A percentile compares a stretch with the other conserved stretches of the same genome.
These are phyloP conservation scores for Pestalotiopsis sp. DNA, from an alignment of 2,329 filamentous ascomycete species.

Conservation along the genomic window DNA sequence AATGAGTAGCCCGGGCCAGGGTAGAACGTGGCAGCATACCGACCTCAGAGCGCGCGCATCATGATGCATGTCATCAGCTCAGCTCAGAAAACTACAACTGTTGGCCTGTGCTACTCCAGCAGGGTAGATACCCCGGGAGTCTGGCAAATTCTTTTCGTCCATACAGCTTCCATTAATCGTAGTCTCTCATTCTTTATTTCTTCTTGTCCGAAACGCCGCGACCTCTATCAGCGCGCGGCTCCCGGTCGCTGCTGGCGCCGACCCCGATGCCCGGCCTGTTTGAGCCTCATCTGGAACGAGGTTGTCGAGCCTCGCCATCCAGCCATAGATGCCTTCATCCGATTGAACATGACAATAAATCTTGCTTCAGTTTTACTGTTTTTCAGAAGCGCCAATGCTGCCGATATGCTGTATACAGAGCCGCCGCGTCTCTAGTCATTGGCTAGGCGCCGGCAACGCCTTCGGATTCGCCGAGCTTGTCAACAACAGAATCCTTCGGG, in stretches of 20 bases:
- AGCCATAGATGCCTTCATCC: neutral
- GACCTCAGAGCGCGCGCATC: constrained; percentile 22
- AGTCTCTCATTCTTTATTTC: neutral
- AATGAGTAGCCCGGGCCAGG: constrained; percentile 17
- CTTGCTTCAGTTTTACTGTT: neutral
- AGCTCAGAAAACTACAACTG: constrained; percentile 13
- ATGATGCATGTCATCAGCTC: constrained; percentile 23
- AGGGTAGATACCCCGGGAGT: constrained; percentile 15
- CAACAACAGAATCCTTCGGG: constrained; percentile 4
- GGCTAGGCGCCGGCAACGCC: constrained; percentile 8
- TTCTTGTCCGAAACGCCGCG: constrained; percentile 15
- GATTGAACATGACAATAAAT: neutral
- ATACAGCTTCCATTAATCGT: constrained; percentile 10
- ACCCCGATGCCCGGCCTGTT: constrained; percentile 14
- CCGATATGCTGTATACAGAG: neutral
- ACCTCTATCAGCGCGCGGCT: constrained; percentile 22
- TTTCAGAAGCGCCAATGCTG: neutral
- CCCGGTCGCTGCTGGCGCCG: constrained; percentile 15
- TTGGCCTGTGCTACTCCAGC: constrained; percentile 17
- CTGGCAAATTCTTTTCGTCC: constrained; percentile 18
- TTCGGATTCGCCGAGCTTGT: constrained; percentile 3
- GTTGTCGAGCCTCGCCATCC: neutral
- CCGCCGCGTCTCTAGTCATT: neutral
- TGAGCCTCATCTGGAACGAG: neutral
- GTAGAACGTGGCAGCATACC: constrained; percentile 5